These are phyloP conservation scores for Stenogyne calaminthoides DNA, from an alignment of 305 asterid species.

Conservation along the genomic window DNA sequence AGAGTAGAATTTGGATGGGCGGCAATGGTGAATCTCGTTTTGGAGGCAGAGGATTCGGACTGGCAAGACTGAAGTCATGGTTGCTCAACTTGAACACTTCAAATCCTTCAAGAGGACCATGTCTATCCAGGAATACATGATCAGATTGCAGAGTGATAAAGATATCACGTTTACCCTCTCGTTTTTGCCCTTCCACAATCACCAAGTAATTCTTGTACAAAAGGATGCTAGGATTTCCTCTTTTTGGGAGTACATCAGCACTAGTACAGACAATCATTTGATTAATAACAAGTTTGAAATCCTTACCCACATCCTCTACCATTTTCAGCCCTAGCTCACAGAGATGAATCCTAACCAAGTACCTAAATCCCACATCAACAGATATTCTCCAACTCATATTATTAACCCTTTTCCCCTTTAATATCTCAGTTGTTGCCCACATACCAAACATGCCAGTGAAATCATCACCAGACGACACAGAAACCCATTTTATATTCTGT, in stretches of 20 bases:
- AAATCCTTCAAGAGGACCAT: conserved; percentile 46
- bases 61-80: conserved; percentile 46
- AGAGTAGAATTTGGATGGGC: background rate
- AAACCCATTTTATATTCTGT: conserved; percentile 32
- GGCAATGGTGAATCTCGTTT: conserved; percentile 22
- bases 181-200: conserved; percentile 41
- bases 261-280: conserved; percentile 33
- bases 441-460: conserved; percentile 33
- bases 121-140: conserved; percentile 21
- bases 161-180: conserved; percentile 44
- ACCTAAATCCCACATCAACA: conserved; percentile 57
- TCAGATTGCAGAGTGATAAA: conserved; percentile 34
- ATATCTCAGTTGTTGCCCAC: conserved; percentile 26
- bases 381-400: conserved; percentile 40
- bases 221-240: conserved; percentile 27
- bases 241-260: conserved; percentile 29
- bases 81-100: conserved; percentile 57
- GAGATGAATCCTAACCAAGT: conserved; percentile 54
- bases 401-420: conserved; percentile 12
- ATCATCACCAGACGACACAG: conserved; percentile 34
- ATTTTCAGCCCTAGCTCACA: conserved; percentile 32
- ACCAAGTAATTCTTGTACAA: conserved; percentile 43
- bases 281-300: conserved; percentile 36
- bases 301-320: conserved; percentile 35
- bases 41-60: conserved; percentile 37